Base-by-base conservation (phyloP, 2,329 filamentous ascomycete species). In the Byssothecium circinans region DNA sequence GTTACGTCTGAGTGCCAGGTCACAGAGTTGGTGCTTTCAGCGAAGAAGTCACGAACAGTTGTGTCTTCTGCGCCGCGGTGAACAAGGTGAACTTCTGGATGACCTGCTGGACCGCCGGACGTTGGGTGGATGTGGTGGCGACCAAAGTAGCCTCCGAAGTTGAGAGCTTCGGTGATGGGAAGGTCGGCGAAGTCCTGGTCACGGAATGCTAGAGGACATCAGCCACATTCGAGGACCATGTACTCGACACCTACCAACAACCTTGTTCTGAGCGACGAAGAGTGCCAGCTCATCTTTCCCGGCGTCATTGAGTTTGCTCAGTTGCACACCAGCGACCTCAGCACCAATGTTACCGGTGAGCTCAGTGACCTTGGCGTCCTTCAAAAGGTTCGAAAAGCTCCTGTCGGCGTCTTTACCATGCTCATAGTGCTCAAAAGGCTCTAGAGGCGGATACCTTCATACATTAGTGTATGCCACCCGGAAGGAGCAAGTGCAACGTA, bases 1-100 rank as follows among this genome's bases (percentile, higher is more conserved):
- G 87, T 88, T 1, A 95, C 86, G 58, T 96, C 91, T 0, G 85
- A 88, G 74, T 96, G 91, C 90, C 90, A 96, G 7, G 89, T 89
- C 1, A 95, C 84, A 1, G 86, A 88, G 71, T 86, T 92, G 3
- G 88, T 91, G 18, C 87, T 81, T 38, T 82, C 81, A 45, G 80
- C 74, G 56, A 90, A 85, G 70, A 87, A 88, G 40, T 81, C 76
- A 17, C 80, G 73, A 17, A 77, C 80, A 2, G 77, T 80, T 6
- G 78, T 82, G 58, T 88, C 85, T 49, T 82, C 75, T 40, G 82
- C 85, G 17, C 83, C 83, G 32, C 88, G 82, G 71, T 92, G 88
- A 1, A 92, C 88, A 2, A 94, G 81, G 63, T 92, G 88, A 14
- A 94, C 73, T 67, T 91, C 84, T 0, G 88, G 88, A 65, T 84